Base-by-base conservation (phyloP, 306 rosid genomes). In the Cucurbita ficifolia region DNA sequence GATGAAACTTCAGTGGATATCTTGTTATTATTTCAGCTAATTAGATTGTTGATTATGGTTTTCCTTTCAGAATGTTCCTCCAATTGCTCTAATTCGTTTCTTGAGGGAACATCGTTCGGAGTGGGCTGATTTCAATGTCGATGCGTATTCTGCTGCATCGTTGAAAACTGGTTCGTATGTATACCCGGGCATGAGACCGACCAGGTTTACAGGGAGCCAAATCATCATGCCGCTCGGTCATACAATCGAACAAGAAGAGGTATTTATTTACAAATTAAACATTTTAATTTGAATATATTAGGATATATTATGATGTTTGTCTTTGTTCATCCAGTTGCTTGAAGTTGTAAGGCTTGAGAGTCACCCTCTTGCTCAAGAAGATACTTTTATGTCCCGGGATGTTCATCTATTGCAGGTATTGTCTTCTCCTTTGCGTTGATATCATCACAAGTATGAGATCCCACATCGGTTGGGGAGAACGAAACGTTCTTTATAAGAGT, bases 61-160 rank as follows among this genome's bases (percentile, higher is more conserved):
- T 79, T 60, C 36, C 42, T 82, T 75, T 78, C 85, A 93, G 97
- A 90, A 93, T 45, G 90, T 93, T 10, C 92, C 98, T 70, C 94
- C 97, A 21, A 94, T 94, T 4, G 85, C 91, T 50, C 86, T 93
- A 57, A 90, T 93, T 82, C 94, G 94, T 39, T 93, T 93, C 82
- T 77, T 93, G 75, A 93, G 97, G 80, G 97, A 93, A 82, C 98
- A 93, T 53, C 98, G 97, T 51, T 88, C 98, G 11, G 97, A 93
- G 87, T 93, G 97, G 98, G 98, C 98, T 57, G 97, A 93, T 88
- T 93, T 93, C 82, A 93, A 93, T 42, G 90, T 90, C 56, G 98
- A 94, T 85, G 97, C 97, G 13, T 94, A 86, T 75, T 65, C 90
- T 10, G 96, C 96, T 11, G 86, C 92, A 10, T 84, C 96, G 50